phyloP scores from a whole-genome alignment of 2,329 filamentous ascomycete genomes.

The Aspergillus costaricaensis region DNA sequence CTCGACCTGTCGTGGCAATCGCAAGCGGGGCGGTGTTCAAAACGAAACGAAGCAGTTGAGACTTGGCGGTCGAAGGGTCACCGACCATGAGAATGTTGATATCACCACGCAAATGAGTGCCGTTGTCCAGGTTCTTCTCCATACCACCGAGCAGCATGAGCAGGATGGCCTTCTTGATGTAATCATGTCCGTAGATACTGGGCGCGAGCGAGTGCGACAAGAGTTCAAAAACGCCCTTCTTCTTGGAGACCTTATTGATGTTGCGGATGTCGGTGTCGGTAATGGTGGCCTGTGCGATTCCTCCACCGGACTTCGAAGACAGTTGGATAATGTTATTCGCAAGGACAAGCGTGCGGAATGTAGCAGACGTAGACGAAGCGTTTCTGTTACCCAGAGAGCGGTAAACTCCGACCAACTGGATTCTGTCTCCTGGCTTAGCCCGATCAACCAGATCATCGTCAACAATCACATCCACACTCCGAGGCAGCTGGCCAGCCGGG shows the following conservation, averaged over 20 bases:
- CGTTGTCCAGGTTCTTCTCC: conserved; percentile 98
- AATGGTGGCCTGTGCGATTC: conserved; percentile 86
- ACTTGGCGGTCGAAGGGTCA: conserved; percentile 97
- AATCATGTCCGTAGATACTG: conserved; percentile 94
- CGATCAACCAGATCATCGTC: conserved; percentile 95
- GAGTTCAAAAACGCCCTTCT: conserved; percentile 87
- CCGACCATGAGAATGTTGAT: conserved; percentile 99
- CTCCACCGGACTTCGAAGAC: conserved; percentile 93
- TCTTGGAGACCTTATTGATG: conserved; percentile 96
- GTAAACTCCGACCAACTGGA: conserved; percentile 96
- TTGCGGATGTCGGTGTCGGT: conserved; percentile 97
- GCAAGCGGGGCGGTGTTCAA: conserved; percentile 94
- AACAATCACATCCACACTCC: conserved; percentile 92
- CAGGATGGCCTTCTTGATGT: conserved; percentile 96
- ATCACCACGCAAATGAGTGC: conserved; percentile 94
- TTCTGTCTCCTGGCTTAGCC: conserved; percentile 92
- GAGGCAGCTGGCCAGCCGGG: conserved; percentile 89
- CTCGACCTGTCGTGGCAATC: conserved; percentile 94
- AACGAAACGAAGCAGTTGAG: conserved; percentile 94
- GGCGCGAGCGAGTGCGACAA: conserved; percentile 92
- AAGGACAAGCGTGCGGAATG: conserved; percentile 91
- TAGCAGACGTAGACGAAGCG: conserved; percentile 82
- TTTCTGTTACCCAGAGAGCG: conserved; percentile 93
- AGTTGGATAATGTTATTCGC: conserved; percentile 94
- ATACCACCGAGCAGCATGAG: conserved; percentile 93